Evolutionary conservation across 2,329 filamentous ascomycete species (phyloP).

Genomic region (Cucurbitaria berberidis): DNA sequence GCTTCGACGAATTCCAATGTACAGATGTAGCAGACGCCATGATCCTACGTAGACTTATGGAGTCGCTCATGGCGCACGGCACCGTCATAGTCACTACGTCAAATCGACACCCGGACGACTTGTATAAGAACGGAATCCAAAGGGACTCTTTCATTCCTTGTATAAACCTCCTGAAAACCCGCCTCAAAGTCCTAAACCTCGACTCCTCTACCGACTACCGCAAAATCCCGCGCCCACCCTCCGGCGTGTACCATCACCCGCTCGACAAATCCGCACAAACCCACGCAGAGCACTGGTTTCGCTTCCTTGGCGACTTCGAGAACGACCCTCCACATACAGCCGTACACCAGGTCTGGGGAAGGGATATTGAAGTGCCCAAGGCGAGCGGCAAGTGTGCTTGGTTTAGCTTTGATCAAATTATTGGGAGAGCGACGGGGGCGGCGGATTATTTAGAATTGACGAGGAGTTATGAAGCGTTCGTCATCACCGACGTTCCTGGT

Average conservation of each 20-base stretch:
- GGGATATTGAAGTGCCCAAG: constrained; percentile 83
- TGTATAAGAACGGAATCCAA: constrained; percentile 98
- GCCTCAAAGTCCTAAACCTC: constrained; percentile 88
- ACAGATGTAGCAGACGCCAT: constrained; percentile 98
- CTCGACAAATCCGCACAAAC: constrained; percentile 77
- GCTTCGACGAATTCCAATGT: constrained; percentile 98
- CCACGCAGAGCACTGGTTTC: constrained; percentile 95
- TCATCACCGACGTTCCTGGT: constrained; percentile 87
- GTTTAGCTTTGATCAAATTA: constrained; percentile 93
- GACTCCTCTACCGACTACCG: constrained; percentile 96
- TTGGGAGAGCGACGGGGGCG: constrained; percentile 84
- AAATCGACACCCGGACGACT: constrained; percentile 92
- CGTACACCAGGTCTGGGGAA: constrained; percentile 87
- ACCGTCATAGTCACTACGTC: constrained; percentile 95
- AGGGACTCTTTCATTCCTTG: constrained; percentile 94
- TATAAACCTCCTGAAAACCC: constrained; percentile 86
- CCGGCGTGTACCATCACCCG: constrained; percentile 90
- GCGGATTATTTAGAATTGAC: constrained; percentile 95
- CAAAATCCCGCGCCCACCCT: constrained; percentile 91
- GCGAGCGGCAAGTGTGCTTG: constrained; percentile 87
- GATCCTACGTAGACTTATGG: constrained; percentile 89
- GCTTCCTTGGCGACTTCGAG: constrained; percentile 85
- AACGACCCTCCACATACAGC: constrained; percentile 77
- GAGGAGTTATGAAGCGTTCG: constrained; percentile 87
- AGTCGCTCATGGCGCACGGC: constrained; percentile 93